phyloP scores from a whole-genome alignment of 768 basidiomycete species.

The Termitomyces heimii region DNA sequence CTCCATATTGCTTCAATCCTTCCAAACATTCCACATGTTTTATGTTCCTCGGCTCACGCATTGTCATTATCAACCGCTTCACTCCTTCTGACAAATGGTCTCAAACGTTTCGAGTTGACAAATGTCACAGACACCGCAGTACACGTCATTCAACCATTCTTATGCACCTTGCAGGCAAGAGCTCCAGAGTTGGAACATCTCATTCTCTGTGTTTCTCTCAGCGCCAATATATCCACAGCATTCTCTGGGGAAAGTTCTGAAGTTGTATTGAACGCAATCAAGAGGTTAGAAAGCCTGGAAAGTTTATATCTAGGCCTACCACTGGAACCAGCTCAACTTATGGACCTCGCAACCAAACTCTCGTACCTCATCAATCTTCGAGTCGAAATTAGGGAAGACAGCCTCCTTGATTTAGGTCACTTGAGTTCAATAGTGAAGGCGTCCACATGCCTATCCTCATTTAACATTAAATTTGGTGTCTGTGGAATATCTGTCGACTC shows the following conservation, averaged over 20 bases:
- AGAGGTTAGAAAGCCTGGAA: background rate
- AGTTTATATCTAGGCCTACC: background rate
- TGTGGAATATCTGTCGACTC: background rate
- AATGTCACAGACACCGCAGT: no score
- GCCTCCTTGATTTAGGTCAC: background rate
- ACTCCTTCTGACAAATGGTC: no score
- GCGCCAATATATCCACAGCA: background rate
- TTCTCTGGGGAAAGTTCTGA: background rate
- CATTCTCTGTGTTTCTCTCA: no score
- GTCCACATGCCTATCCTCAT: background rate
- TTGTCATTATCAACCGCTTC: no score
- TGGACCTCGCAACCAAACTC: background rate
- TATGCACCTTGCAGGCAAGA: no score
- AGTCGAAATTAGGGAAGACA: background rate
- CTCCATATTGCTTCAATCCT: no score
- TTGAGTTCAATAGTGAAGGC: background rate
- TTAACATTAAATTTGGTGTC: background rate
- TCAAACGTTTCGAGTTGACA: no score
- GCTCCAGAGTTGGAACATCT: no score
- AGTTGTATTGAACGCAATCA: background rate
- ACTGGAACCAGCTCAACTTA: background rate
- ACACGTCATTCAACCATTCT: no score
- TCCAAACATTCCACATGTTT: no score
- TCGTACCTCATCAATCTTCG: background rate
- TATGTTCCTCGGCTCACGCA: no score